Evolutionary conservation across 2,329 filamentous ascomycete species (phyloP).

Genomic region (Trichoderma pleuroti): DNA sequence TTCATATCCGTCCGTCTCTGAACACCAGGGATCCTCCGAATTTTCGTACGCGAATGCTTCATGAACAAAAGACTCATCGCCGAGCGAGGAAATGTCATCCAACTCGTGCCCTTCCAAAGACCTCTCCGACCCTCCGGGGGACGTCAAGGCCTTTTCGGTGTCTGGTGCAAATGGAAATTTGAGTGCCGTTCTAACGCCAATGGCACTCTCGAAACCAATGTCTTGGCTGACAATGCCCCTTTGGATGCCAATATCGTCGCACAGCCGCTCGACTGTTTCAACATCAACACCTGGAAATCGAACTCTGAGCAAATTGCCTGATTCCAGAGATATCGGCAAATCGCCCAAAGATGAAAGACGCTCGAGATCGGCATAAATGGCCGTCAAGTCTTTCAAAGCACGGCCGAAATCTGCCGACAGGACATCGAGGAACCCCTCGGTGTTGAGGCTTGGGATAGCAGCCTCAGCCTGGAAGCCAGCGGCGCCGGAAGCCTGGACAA

Average conservation of each 20-base stretch:
- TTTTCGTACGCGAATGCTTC: constrained; percentile 43
- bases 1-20: constrained; percentile 46
- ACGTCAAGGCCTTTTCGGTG: constrained; percentile 37
- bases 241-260: constrained; percentile 80
- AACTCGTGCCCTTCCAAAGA: constrained; percentile 43
- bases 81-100: constrained; percentile 36
- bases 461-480: constrained; percentile 42
- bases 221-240: constrained; percentile 79
- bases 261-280: constrained; percentile 75
- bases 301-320: constrained; percentile 66
- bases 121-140: constrained; percentile 47
- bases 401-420: constrained; percentile 86
- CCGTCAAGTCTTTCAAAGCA: constrained; percentile 76
- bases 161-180: constrained; percentile 81
- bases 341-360: constrained; percentile 75
- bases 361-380: constrained; percentile 76
- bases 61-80: constrained; percentile 35
- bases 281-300: constrained; percentile 90
- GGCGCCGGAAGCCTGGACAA: constrained; percentile 45
- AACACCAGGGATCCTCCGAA: constrained; percentile 48
- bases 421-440: constrained; percentile 77
- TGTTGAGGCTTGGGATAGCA: constrained; percentile 64
- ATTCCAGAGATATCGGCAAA: constrained; percentile 72
- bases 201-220: constrained; percentile 61
- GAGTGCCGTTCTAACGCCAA: constrained; percentile 70